Conservation (phyloP, 768 basidiomycete species). For the Russula vinacea region DNA sequence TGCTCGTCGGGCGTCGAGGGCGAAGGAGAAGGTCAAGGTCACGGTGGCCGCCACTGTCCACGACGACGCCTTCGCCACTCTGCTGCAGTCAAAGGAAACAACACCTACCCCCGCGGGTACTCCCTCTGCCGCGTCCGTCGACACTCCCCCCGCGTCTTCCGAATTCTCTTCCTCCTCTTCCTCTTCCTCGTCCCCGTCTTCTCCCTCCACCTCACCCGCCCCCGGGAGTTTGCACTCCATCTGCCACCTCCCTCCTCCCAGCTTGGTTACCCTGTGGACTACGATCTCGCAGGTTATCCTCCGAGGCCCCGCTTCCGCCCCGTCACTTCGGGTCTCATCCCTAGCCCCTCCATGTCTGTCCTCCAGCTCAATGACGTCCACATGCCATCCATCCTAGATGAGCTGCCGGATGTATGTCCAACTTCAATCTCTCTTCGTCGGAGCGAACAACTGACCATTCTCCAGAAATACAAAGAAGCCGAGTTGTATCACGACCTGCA, state of each 20-base stretch:
- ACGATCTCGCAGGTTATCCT: conserved; percentile 1
- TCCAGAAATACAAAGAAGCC: conserved; percentile 21
- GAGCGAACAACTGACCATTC: background rate
- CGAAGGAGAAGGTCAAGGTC: conserved; percentile 43
- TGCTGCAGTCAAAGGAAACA: background rate
- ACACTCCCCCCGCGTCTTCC: background rate
- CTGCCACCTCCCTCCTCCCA: background rate
- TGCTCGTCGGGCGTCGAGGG: conserved; percentile 31
- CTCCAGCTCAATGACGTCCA: conserved; percentile 8
- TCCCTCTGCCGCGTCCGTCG: background rate
- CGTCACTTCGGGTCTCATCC: background rate
- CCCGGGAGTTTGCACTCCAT: background rate
- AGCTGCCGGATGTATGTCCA: conserved; percentile 17
- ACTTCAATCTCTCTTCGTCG: background rate
- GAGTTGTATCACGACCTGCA: conserved; percentile 9
- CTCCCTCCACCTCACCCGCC: background rate
- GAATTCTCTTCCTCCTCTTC: background rate
- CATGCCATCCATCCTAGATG: background rate
- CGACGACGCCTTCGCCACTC: conserved; percentile 32
- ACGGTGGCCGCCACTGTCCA: conserved; percentile 40
- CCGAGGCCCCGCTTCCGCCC: conserved; percentile 13
- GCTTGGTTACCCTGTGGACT: conserved; percentile 9
- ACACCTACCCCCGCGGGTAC: background rate
- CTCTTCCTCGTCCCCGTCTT: conserved; percentile 1
- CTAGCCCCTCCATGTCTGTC: conserved; percentile 21